Evolutionary conservation across 108 stramenopile species (phyloP).

Genomic region (Stephanodiscus triporus): DNA sequence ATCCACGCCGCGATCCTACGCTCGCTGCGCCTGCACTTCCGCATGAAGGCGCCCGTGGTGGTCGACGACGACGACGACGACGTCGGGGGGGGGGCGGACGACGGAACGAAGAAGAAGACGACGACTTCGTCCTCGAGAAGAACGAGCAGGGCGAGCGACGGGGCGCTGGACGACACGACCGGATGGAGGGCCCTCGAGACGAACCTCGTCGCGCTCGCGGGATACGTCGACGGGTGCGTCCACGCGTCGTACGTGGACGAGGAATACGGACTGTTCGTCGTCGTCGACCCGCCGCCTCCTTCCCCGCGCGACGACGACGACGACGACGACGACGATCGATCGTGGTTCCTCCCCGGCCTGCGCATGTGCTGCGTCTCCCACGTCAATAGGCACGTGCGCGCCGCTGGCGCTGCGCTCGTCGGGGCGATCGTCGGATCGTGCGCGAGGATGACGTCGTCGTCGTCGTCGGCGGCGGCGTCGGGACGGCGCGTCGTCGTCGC

Average conservation of each 20-base stretch:
- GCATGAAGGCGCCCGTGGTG: conserved; percentile 18
- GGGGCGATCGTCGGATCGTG: conserved; percentile 69
- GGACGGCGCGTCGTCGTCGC: too few species aligned
- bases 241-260: conserved; percentile 41
- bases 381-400: conserved; percentile 96
- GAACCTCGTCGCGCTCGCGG: conserved; percentile 88
- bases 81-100: too few species aligned
- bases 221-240: conserved; percentile 73
- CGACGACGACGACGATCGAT: background rate
- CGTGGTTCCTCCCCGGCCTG: conserved; percentile 45
- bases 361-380: conserved; percentile 74
- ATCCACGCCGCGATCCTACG: too few species aligned
- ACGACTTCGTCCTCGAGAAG: too few species aligned
- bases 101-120: too few species aligned
- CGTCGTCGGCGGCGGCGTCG: conserved; percentile 1
- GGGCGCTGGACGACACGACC: conserved; percentile 95
- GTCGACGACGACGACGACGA: background rate
- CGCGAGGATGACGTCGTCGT: conserved; percentile 11
- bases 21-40: conserved; percentile 31
- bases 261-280: conserved; percentile 20
- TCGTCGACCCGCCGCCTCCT: background rate
- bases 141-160: conserved; percentile 57
- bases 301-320: background rate
- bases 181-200: conserved; percentile 98
- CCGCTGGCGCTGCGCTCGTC: conserved; percentile 87